Evolutionary conservation across 345 rosid species (phyloP).

Genomic region (Heritiera fomes): DNA sequence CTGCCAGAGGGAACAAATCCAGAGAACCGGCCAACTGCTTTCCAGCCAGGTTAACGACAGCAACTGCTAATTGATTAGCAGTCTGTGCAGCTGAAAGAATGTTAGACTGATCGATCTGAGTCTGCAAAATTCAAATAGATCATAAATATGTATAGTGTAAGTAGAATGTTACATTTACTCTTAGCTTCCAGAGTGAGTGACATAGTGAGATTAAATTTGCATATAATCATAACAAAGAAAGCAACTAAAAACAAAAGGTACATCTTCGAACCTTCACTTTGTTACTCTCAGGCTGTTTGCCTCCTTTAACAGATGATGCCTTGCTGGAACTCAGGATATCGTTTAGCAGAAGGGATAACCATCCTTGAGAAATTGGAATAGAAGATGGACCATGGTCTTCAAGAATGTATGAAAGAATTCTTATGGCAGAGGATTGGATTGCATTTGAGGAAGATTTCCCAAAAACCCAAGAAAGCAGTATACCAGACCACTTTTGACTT

Average conservation of each 20-base stretch:
- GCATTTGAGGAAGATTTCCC: constrained; percentile 62
- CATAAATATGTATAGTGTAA: constrained; percentile 11
- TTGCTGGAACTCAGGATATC: constrained; percentile 63
- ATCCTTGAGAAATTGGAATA: constrained; percentile 88
- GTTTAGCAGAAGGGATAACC: constrained; percentile 74
- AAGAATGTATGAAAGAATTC: constrained; percentile 77
- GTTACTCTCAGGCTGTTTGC: constrained; percentile 54
- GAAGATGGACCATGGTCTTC: constrained; percentile 78
- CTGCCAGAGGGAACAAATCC: constrained; percentile 62
- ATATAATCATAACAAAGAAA: neutral
- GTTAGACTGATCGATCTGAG: constrained; percentile 79
- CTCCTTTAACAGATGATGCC: constrained; percentile 53
- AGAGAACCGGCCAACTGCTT: constrained; percentile 61
- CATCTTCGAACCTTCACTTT: constrained; percentile 62
- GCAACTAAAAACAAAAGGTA: constrained; percentile 8
- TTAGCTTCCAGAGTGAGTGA: neutral
- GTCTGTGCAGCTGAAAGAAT: constrained; percentile 62
- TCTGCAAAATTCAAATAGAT: constrained; percentile 43
- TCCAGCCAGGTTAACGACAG: constrained; percentile 79
- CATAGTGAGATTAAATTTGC: constrained; percentile 9
- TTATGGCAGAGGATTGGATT: constrained; percentile 69
- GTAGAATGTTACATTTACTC: constrained; percentile 18
- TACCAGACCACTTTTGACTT: constrained; percentile 89
- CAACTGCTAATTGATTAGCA: constrained; percentile 67
- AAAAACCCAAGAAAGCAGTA: constrained; percentile 79